Evolutionary conservation across 2,329 filamentous ascomycete species (phyloP), one percentile per base, ranked within the genome.

Genomic region (Hymenoscyphus fraxineus): DNA sequence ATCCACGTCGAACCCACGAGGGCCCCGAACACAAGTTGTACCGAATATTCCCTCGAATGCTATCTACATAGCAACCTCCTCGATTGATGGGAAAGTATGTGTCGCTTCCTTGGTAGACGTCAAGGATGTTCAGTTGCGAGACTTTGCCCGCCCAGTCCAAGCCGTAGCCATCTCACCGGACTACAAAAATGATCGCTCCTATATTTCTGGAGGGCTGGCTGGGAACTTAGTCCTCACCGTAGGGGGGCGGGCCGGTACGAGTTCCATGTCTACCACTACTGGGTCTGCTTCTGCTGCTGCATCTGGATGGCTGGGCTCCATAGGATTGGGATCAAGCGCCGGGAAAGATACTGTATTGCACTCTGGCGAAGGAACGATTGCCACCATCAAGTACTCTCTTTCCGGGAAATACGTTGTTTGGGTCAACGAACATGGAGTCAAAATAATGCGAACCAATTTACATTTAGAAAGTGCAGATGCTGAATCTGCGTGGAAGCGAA

Each of bases 371-470:
- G 95, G 95, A 3, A 86, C 88, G 1, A 95, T 99, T 68, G 94
- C 87, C 75, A 90, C 88, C 3, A 95, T 99, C 73, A 94, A 96
- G 76, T 99, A 94, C 93, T 98, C 94, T 0, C 76, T 94, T 51
- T 94, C 92, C 0, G 94, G 95, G 0, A 95, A 90, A 78, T 98
- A 93, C 73, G 90, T 97, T 0, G 91, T 88, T 0, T 99, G 95
- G 95, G 84, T 96, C 51, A 99, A 98, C 73, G 95, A 99, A 77
- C 90, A 96, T 73, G 95, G 95, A 3, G 96, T 98, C 75, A 97
- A 97, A 76, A 95, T 99, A 66, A 98, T 98, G 93, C 87, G 95
- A 44, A 92, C 92, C 4, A 92, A 95, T 74, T 75, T 96, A 22
- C 87, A 93, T 70, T 82, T 97, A 5, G 92, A 96, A 6, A 87